Conservation (phyloP, 306 rosid species). For the Vicia villosa region DNA sequence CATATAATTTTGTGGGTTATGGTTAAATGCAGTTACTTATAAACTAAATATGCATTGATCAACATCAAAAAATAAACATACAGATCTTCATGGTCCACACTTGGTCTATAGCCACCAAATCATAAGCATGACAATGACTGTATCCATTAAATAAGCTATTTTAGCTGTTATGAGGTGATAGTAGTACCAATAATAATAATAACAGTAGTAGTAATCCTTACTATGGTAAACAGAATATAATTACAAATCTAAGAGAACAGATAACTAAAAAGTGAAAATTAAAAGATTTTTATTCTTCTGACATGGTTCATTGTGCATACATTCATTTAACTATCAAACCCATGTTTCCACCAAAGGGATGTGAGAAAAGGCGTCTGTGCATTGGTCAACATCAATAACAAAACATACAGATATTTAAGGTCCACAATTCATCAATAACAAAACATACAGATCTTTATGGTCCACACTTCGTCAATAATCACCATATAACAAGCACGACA, state of each 20-base stretch:
- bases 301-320: background rate
- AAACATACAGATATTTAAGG: too few relatives aligned
- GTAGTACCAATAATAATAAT: background rate
- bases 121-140: slow-evolving; percentile 3
- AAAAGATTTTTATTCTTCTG: slow-evolving; percentile 11
- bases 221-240: slow-evolving; percentile 3
- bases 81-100: slow-evolving; percentile 13
- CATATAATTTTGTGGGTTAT: background rate
- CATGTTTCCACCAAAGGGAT: background rate
- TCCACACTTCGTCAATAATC: background rate
- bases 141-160: slow-evolving; percentile 11
- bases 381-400: background rate
- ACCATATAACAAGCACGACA: background rate
- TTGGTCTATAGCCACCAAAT: background rate
- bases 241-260: background rate
- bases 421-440: too few relatives aligned
- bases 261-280: background rate
- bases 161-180: background rate
- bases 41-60: slow-evolving; percentile 2
- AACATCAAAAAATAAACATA: slow-evolving; percentile 10
- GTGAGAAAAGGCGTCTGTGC: slow-evolving; percentile 3
- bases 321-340: too few relatives aligned
- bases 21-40: background rate
- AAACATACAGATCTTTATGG: slow-evolving; percentile 23
- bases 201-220: background rate